Conservation (phyloP, 495 filamentous ascomycete species). For the Cercophora sp. region DNA sequence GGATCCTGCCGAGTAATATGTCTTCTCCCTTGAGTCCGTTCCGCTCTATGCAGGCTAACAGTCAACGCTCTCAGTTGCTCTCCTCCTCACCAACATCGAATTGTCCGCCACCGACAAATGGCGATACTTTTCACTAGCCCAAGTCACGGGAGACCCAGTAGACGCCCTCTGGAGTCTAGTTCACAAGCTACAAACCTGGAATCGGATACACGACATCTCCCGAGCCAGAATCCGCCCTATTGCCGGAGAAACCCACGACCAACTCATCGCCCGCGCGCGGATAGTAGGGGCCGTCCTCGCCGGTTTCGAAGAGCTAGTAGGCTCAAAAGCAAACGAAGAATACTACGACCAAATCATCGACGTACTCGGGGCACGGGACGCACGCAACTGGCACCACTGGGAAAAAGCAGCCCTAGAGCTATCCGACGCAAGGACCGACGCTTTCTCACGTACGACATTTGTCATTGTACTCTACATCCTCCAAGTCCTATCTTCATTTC, state of each 20-base stretch:
- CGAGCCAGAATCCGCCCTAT: too few species aligned
- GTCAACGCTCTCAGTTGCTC: background rate
- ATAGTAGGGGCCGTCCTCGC: background rate
- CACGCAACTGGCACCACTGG: background rate
- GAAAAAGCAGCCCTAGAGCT: background rate
- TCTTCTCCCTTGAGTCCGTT: background rate
- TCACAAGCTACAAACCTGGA: constrained; percentile 8
- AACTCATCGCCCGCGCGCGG: background rate
- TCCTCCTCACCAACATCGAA: constrained; percentile 5
- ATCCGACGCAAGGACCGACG: background rate
- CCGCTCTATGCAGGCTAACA: background rate
- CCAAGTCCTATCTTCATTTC: background rate
- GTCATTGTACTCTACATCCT: background rate
- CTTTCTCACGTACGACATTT: background rate
- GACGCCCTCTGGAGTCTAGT: background rate
- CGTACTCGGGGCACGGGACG: background rate
- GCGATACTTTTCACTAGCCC: background rate
- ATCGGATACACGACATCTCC: background rate
- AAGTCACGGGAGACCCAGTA: background rate
- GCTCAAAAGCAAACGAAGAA: background rate
- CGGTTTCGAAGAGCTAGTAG: background rate
- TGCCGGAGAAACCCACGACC: background rate
- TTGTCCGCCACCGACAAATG: constrained; percentile 2
- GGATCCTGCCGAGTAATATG: constrained; percentile 1
- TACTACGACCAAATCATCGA: background rate